phyloP scores from a whole-genome alignment of 768 basidiomycete genomes.

The Naganishia friedmannii region DNA sequence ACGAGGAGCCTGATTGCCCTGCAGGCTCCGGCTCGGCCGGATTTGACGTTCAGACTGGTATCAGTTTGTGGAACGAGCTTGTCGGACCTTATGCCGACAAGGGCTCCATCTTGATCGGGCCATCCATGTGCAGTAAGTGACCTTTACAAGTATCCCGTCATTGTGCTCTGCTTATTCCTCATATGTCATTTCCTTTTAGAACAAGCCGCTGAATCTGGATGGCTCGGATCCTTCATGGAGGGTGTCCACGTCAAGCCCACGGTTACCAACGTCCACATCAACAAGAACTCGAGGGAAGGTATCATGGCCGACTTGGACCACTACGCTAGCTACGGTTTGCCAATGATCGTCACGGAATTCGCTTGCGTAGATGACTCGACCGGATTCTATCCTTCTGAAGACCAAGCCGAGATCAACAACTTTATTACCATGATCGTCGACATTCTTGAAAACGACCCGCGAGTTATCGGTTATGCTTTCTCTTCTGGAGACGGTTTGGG shows the following conservation, averaged over 20 bases:
- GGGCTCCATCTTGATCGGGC: slow-evolving; percentile 46
- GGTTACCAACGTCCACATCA: slow-evolving; percentile 49
- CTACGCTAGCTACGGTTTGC: slow-evolving; percentile 48
- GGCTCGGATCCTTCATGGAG: slow-evolving; percentile 47
- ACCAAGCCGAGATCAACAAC: slow-evolving; percentile 50
- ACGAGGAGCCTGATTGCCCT: slow-evolving; percentile 52
- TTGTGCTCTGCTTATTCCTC: neutral
- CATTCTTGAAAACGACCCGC: slow-evolving; percentile 44
- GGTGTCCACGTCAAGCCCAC: slow-evolving; percentile 39
- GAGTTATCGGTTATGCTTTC: slow-evolving; percentile 50
- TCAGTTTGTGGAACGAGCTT: slow-evolving; percentile 43
- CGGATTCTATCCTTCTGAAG: slow-evolving; percentile 47
- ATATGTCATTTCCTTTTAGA: slow-evolving; percentile 24
- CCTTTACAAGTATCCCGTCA: neutral
- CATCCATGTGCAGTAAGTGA: slow-evolving; percentile 49
- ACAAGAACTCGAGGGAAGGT: slow-evolving; percentile 49
- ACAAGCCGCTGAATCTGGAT: slow-evolving; percentile 50
- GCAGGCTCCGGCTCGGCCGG: slow-evolving; percentile 37
- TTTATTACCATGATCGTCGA: slow-evolving; percentile 51
- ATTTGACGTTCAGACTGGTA: slow-evolving; percentile 38
- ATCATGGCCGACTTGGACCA: slow-evolving; percentile 42
- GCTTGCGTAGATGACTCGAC: slow-evolving; percentile 50
- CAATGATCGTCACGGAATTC: slow-evolving; percentile 49
- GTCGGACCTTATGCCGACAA: slow-evolving; percentile 43
- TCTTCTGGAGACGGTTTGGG: slow-evolving; percentile 49